Conservation (phyloP, 1,284 basidiomycete genomes). For the Malassezia arunalokei region DNA sequence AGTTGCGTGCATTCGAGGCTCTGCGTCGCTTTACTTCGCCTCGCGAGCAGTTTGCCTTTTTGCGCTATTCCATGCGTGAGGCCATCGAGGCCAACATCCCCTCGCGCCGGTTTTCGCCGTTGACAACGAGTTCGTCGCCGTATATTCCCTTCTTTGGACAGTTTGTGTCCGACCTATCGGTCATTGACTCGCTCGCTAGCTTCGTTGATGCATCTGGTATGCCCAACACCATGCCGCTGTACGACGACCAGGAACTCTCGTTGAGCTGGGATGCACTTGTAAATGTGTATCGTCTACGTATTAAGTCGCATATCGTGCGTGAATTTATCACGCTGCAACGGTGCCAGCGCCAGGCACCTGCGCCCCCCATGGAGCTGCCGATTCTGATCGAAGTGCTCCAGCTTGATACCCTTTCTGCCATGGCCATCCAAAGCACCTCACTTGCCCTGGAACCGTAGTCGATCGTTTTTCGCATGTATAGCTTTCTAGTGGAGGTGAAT, state of each 20-base stretch:
- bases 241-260: constrained; percentile 16
- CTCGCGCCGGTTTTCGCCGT: constrained; percentile 17
- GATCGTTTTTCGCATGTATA: neutral
- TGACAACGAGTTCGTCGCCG: neutral
- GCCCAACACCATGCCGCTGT: constrained; percentile 15
- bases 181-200: constrained; percentile 30
- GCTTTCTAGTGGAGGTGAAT: neutral
- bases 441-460: constrained; percentile 4
- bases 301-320: constrained; percentile 13
- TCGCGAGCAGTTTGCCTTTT: constrained; percentile 61
- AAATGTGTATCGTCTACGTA: constrained; percentile 15
- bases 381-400: constrained; percentile 11
- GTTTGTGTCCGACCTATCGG: constrained; percentile 35
- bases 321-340: constrained; percentile 10
- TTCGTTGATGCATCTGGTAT: constrained; percentile 27
- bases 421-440: constrained; percentile 12
- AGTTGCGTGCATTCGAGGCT: constrained; percentile 64
- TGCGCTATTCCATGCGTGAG: constrained; percentile 35
- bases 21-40: constrained; percentile 60
- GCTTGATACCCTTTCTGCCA: constrained; percentile 12
- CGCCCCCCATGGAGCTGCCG: constrained; percentile 7
- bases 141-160: constrained; percentile 40
- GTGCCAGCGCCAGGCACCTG: neutral
- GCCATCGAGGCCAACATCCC: constrained; percentile 18
- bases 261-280: constrained; percentile 14